Evolutionary conservation across 805 yeast species (phyloP), one percentile per base, ranked within the genome.

Genomic region (Jamesozyma spencerorum): DNA sequence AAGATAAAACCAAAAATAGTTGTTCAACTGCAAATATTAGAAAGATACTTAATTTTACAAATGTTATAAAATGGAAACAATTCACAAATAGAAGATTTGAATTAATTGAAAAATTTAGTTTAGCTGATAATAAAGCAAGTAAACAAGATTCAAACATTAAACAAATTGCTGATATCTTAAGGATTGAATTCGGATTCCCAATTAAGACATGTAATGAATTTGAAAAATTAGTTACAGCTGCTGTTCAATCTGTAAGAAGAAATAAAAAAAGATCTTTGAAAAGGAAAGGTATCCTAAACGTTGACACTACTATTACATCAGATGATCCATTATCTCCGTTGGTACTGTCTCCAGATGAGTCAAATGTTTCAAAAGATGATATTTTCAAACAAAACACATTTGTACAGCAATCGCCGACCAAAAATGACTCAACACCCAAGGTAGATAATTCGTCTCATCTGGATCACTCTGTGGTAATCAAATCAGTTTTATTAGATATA

Each of bases 241-340:
- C 96, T 0, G 81, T 90, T 18, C 98, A 90, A 62, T 81, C 94
- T 39, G 97, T 85, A 1, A 68, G 98, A 45, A 68, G 98, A 47
- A 90, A 90, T 59, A 71, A 95, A 45, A 85, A 83, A 55, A 62
- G 95, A 49, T 75, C 77, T 7, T 66, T 68, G 43, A 72, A 70
- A 48, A 55, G 36, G 11, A 19, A 30, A 30, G 14, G 5, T 18
- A 11, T 11, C 12, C 17, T 56, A 18, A 24, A 14, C 15, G 11
- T 10, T 12, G 18, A 22, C 12, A 10, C 6, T 7, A 7, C 10
- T 7, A 6, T 22, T 22, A 22, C 26, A 22, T 22, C 10, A 10
- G 26, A 22, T 22, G 26, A 22, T 22, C 26, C 26, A 22, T 22
- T 22, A 22, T 22, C 26, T 10, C 26, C 26, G 10, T 22, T 22